Conservation (phyloP, 2,329 filamentous ascomycete genomes). For the Hymenoscyphus scutula region DNA sequence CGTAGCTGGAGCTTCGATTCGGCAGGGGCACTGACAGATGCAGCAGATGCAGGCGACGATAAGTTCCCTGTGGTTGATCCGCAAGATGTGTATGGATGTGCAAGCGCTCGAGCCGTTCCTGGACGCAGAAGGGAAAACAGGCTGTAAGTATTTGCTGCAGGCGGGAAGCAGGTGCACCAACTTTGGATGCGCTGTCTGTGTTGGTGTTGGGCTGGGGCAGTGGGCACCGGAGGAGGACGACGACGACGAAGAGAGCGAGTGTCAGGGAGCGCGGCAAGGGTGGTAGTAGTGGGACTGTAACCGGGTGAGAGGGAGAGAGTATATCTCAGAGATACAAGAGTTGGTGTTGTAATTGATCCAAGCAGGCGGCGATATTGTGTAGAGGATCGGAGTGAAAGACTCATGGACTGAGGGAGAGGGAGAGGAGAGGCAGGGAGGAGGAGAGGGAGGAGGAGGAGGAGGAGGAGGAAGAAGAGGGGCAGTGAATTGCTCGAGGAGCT, state of each 20-base stretch:
- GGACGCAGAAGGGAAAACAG: not conserved
- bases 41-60: not conserved
- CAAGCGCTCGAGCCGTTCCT: conserved; percentile 2
- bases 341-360: not conserved
- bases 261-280: not conserved
- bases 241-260: no score
- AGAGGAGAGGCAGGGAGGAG: not conserved
- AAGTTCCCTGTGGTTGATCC: not conserved
- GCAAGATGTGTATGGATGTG: conserved; percentile 1
- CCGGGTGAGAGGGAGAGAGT: not conserved
- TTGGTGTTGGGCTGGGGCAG: not conserved
- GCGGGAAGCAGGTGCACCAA: not conserved
- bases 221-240: not conserved
- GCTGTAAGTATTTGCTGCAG: not conserved
- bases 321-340: no score
- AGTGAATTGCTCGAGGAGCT: not conserved
- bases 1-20: not conserved
- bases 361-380: conserved; percentile 2
- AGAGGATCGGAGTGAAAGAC: not conserved
- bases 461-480: no score
- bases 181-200: not conserved
- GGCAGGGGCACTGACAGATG: not conserved
- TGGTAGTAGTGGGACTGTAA: not conserved
- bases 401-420: not conserved
- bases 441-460: no score